Percentiles rank a stretch among this genome's conserved stretches.
Conservation (phyloP, 1,284 basidiomycete species). For the Clitocybe nebularis region DNA sequence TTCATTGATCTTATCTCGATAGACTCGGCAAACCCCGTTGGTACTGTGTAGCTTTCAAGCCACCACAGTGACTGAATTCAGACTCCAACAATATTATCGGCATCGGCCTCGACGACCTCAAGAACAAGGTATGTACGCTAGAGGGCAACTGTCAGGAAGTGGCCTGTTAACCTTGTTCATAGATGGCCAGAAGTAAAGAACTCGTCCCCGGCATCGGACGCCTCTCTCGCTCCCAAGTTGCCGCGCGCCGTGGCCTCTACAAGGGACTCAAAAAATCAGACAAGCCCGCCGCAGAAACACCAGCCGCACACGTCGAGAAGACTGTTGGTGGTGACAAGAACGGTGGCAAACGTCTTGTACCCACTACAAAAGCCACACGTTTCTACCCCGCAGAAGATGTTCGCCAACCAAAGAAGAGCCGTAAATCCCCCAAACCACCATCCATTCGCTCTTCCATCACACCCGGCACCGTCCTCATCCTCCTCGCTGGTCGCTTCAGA, state of each 20-base stretch:
- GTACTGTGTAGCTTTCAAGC: slow-evolving; percentile 41
- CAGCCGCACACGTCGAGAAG: slow-evolving; percentile 74
- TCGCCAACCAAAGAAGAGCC: slow-evolving; percentile 84
- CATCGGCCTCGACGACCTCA: slow-evolving; percentile 48
- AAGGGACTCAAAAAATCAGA: slow-evolving; percentile 80
- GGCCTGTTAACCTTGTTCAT: slow-evolving; percentile 18
- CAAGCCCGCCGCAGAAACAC: slow-evolving; percentile 57
- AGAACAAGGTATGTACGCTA: slow-evolving; percentile 37
- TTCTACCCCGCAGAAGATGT: slow-evolving; percentile 99
- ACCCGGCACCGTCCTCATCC: slow-evolving; percentile 93
- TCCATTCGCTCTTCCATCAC: slow-evolving; percentile 86
- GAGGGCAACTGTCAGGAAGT: slow-evolving; percentile 5
- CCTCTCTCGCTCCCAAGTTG: slow-evolving; percentile 78
- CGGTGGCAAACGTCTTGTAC: slow-evolving; percentile 83
- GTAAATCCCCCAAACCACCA: slow-evolving; percentile 80
- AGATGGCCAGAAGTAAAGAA: slow-evolving; percentile 94
- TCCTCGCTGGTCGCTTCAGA: slow-evolving; percentile 96
- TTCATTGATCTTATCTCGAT: no score
- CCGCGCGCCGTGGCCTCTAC: slow-evolving; percentile 75
- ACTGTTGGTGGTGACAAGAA: slow-evolving; percentile 89
- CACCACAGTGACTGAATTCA: slow-evolving; percentile 28
- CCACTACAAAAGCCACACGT: slow-evolving; percentile 85
- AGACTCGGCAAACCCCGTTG: slow-evolving; percentile 30
- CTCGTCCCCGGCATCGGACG: slow-evolving; percentile 83
- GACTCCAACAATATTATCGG: slow-evolving; percentile 32